Base-by-base conservation (phyloP, 2,329 filamentous ascomycete genomes). In the Ciborinia camelliae region DNA sequence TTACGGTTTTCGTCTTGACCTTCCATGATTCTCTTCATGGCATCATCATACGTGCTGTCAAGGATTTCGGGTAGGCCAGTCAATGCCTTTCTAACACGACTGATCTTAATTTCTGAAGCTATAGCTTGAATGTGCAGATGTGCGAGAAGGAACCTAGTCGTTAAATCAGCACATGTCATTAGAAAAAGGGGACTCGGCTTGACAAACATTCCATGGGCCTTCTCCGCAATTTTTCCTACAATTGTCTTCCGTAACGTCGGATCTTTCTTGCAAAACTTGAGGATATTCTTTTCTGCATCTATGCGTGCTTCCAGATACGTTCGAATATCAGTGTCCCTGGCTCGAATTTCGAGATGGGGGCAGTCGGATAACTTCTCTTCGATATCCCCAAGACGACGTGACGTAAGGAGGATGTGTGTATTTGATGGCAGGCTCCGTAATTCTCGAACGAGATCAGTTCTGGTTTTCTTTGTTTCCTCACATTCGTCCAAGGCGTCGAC, bases 21-120 rank as follows among this genome's bases (percentile, higher is more conserved):
- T 71, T 71, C 7, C 35, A 37, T 32, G 18, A 76, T 62, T 37
- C 80, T 73, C 2, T 77, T 39, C 71, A 84, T 78, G 0, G 78
- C 76, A 0, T 77, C 66, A 0, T 75, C 63, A 50, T 85, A 85
- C 2, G 51, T 65, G 14, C 30, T 43, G 32, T 65, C 50, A 2
- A 66, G 23, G 14, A 39, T 47, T 32, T 57, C 53, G 0, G 73
- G 69, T 0, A 81, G 63, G 0, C 61, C 66, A 14, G 69, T 43
- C 7, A 81, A 66, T 8, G 73, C 68, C 4, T 61, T 63, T 35
- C 65, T 65, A 15, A 80, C 69, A 3, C 68, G 68, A 43, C 74
- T 76, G 0, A 59, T 37, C 1, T 71, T 73, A 15, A 45, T 66
- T 58, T 75, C 73, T 18, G 69, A 70, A 23, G 64, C 58, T 2